A percentile compares a stretch with the other conserved stretches of the same genome.
Evolutionary conservation across 257 asterid genomes (phyloP).

Genomic region (Thymus quinquecostatus): DNA sequence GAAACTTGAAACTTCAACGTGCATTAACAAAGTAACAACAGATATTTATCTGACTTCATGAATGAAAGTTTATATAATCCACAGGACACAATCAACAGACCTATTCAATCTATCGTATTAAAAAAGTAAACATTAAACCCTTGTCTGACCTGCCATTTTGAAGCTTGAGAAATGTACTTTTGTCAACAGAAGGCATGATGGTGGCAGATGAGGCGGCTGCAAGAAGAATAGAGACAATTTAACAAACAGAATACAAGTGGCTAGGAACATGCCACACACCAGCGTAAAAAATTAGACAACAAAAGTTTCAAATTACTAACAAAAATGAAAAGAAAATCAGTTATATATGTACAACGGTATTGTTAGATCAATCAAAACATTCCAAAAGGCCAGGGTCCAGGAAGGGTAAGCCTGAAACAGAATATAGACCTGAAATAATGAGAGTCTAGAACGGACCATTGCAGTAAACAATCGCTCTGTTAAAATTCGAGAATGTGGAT

Average conservation of each 20-base stretch:
- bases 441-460: conserved; percentile 99
- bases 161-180: conserved; percentile 84
- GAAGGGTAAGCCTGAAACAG: conserved; percentile 51
- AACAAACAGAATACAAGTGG: conserved; percentile 29
- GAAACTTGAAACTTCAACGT: neutral
- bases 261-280: conserved; percentile 25
- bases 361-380: conserved; percentile 39
- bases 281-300: conserved; percentile 13
- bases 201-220: conserved; percentile 76
- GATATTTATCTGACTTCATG: neutral
- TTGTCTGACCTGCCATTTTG: conserved; percentile 89
- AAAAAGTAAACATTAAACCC: conserved; percentile 3
- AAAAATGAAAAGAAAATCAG: conserved; percentile 1
- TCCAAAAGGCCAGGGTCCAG: conserved; percentile 39
- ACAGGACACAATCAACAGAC: neutral
- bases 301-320: neutral
- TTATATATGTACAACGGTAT: conserved; percentile 30
- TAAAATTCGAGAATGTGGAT: conserved; percentile 62
- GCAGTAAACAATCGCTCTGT: conserved; percentile 78
- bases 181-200: conserved; percentile 56
- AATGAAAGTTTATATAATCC: conserved; percentile 13
- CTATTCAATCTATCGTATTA: conserved; percentile 18
- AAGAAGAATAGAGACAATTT: conserved; percentile 36
- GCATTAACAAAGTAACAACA: neutral
- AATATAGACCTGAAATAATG: conserved; percentile 72